Base-by-base conservation (phyloP, 306 rosid genomes). In the Inga laurina region DNA sequence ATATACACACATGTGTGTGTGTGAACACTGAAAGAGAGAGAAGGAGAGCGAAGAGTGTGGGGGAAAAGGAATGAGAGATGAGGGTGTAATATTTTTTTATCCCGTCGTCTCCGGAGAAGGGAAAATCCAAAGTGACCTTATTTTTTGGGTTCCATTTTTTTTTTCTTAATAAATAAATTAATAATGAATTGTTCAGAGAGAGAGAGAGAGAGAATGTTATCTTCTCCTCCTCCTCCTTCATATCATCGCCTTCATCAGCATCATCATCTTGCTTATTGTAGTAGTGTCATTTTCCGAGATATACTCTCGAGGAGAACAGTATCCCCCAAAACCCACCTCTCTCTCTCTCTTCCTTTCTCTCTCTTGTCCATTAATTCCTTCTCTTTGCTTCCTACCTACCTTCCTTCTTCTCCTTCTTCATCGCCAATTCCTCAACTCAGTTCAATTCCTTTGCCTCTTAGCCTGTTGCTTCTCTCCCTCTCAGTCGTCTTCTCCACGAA, bases 211-310 rank as follows among this genome's bases (percentile, higher is more conserved):
- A 43, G 72, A 49, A 56, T 57, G 81, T 90, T 79, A 79, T 70
- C 19, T 34, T 71, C n/a, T 68, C 12, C 79, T 82, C 12, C 79
- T 79, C 41, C 21, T 82, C 18, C 79, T 72, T 41, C 21, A 11
- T 49, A 76, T 41, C 21, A 11, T 49, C 54, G 51, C 82, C 44
- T 41, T 21, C 52, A 21, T 21, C 68, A 3, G 10, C 34, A 3
- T 24, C 24, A 19, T n/a, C 32, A 10, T n/a, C 32, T 68, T 69
- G 18, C 70, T 10, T 69, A n/a, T 88, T 81, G 84, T 83, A 87
- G 89, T 83, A 89, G 80, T 90, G 97, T 93, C 97, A 87, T 93
- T 93, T 91, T 91, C 96, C 86, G 13, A 89, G 76, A 85, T 85
- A 91, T 90, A 89, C 91, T 87, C 86, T 85, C 85, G 87, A 86